Evolutionary conservation across 2,329 filamentous ascomycete species (phyloP).

Genomic region (Bisporella sp.): DNA sequence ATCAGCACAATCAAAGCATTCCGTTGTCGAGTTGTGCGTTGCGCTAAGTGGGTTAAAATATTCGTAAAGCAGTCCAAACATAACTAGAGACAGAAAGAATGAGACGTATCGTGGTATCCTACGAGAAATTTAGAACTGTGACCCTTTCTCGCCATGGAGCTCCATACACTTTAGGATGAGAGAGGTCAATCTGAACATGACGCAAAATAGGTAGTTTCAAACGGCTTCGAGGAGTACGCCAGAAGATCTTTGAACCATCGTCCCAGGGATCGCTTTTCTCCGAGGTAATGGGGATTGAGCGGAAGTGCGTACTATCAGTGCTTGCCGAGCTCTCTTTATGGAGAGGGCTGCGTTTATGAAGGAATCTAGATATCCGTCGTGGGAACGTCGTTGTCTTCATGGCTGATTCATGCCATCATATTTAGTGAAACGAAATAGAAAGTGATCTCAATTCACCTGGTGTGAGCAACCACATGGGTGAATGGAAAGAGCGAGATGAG

Average conservation of each 20-base stretch:
- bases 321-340: background rate
- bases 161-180: conserved; percentile 8
- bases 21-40: conserved; percentile 4
- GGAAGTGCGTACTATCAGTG: background rate
- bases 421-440: no score
- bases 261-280: conserved; percentile 7
- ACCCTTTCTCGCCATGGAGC: no score
- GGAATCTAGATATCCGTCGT: conserved; percentile 1
- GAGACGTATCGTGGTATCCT: background rate
- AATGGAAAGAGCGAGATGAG: no score
- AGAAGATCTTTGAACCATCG: conserved; percentile 15
- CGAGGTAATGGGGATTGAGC: conserved; percentile 9
- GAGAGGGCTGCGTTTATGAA: background rate
- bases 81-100: background rate
- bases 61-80: background rate
- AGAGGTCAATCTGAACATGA: background rate
- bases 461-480: no score
- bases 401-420: no score
- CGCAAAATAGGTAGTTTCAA: conserved; percentile 4
- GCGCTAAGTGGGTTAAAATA: background rate
- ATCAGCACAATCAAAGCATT: no score
- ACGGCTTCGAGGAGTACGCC: conserved; percentile 17
- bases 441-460: no score
- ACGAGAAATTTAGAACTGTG: no score
- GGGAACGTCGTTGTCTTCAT: background rate